Conservation (phyloP, 805 yeast genomes). For the Kodamaea jinghongensis region DNA sequence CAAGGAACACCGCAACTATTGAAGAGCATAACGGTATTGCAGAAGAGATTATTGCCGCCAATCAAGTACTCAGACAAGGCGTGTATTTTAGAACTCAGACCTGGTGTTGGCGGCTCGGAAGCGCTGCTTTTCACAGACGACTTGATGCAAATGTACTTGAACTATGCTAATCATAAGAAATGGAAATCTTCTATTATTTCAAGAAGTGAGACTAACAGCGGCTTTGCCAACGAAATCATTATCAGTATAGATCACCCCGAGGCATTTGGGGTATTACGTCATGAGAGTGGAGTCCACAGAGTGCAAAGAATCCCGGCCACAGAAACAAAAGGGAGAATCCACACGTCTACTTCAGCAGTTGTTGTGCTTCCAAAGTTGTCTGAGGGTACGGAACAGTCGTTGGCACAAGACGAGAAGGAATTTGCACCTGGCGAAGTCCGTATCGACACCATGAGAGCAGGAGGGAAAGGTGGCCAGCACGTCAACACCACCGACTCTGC, state of each 20-base stretch:
- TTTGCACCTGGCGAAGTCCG: constrained; percentile 86
- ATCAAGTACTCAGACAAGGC: constrained; percentile 74
- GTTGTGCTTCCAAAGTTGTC: constrained; percentile 84
- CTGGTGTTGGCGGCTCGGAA: constrained; percentile 96
- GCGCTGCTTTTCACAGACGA: constrained; percentile 86
- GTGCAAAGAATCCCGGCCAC: constrained; percentile 94
- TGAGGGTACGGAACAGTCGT: constrained; percentile 48
- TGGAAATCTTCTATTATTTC: constrained; percentile 71
- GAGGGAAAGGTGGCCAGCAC: constrained; percentile 98
- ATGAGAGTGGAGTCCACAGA: constrained; percentile 94
- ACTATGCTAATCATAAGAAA: constrained; percentile 57
- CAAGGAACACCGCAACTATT: constrained; percentile 44
- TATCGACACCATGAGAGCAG: constrained; percentile 94
- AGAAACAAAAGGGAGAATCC: constrained; percentile 90
- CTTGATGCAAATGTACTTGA: constrained; percentile 74
- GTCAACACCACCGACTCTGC: constrained; percentile 98
- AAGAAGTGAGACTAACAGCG: constrained; percentile 53
- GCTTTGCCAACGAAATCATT: constrained; percentile 74
- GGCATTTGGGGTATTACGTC: constrained; percentile 66
- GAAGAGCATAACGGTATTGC: constrained; percentile 44
- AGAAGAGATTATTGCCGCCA: constrained; percentile 66
- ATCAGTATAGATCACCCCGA: constrained; percentile 69
- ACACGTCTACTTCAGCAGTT: constrained; percentile 95
- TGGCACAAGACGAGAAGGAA: constrained; percentile 55
- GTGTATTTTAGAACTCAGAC: constrained; percentile 80